These are phyloP conservation scores for Cladosporium oxysporum DNA, from an alignment of 2,329 filamentous ascomycete genomes.

Conservation along the genomic window DNA sequence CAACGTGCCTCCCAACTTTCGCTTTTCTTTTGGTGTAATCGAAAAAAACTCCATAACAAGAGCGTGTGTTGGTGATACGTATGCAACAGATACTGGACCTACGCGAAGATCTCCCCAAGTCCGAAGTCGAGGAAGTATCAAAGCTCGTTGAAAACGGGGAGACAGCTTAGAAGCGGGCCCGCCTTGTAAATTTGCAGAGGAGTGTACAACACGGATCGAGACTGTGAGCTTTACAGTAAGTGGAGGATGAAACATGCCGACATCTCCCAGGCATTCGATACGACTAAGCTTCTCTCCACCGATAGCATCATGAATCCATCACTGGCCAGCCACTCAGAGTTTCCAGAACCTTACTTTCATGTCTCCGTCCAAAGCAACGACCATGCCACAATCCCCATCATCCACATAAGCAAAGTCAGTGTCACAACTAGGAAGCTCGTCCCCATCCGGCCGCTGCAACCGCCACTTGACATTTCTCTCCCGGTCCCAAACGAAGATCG, in stretches of 20 bases:
- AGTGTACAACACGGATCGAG: not conserved
- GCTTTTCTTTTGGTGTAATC: too few species aligned
- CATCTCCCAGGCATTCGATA: not conserved
- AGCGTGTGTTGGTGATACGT: too few species aligned
- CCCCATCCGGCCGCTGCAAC: not conserved
- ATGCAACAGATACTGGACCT: too few species aligned
- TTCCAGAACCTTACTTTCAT: not conserved
- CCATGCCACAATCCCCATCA: not conserved
- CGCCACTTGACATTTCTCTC: not conserved
- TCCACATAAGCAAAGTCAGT: not conserved
- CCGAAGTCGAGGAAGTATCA: too few species aligned
- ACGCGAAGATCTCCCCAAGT: too few species aligned
- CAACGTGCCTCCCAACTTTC: too few species aligned
- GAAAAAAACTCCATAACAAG: too few species aligned
- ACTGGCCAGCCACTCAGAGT: not conserved
- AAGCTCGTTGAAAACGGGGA: too few species aligned
- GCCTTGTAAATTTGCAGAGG: too few species aligned
- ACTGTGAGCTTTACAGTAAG: not conserved
- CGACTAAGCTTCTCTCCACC: not conserved
- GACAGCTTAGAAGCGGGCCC: too few species aligned
- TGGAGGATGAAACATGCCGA: not conserved
- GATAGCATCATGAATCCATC: not conserved
- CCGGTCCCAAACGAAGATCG: not conserved
- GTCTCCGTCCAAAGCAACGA: not conserved
- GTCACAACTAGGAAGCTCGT: not conserved